Conservation (phyloP, 192 early-diverging fungal species). For the Gryganskiella cystojenkinii region DNA sequence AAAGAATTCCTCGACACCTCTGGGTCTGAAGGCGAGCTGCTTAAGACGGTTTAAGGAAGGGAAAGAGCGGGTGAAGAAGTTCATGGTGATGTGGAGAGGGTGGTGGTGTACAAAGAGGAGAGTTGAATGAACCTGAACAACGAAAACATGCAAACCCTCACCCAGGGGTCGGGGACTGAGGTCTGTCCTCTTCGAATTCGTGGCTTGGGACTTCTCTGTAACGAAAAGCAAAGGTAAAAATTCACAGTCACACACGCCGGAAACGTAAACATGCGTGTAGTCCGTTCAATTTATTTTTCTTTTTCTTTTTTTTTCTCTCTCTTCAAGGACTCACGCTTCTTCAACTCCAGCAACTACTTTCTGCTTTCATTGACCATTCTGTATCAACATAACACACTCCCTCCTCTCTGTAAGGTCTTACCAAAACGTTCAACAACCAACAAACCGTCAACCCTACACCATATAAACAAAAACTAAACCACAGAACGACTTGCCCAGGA, state of each 20-base stretch:
- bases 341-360: background rate
- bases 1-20: constrained; percentile 74
- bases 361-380: no score
- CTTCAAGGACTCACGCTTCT: background rate
- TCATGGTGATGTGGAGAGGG: constrained; percentile 24
- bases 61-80: constrained; percentile 52
- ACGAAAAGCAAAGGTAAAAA: background rate
- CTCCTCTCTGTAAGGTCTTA: no score
- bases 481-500: constrained; percentile 2
- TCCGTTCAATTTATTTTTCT: constrained; percentile 15
- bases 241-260: background rate
- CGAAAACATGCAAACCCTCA: background rate
- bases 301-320: background rate
- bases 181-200: background rate
- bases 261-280: background rate
- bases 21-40: constrained; percentile 58
- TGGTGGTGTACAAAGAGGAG: background rate
- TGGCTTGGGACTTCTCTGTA: constrained; percentile 2
- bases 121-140: background rate
- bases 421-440: background rate
- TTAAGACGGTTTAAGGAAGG: constrained; percentile 51
- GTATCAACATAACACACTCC: no score
- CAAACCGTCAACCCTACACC: no score
- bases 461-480: background rate
- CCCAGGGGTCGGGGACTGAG: no score